Base-by-base conservation (phyloP, 495 filamentous ascomycete species). In the Haplographium delicatum region DNA sequence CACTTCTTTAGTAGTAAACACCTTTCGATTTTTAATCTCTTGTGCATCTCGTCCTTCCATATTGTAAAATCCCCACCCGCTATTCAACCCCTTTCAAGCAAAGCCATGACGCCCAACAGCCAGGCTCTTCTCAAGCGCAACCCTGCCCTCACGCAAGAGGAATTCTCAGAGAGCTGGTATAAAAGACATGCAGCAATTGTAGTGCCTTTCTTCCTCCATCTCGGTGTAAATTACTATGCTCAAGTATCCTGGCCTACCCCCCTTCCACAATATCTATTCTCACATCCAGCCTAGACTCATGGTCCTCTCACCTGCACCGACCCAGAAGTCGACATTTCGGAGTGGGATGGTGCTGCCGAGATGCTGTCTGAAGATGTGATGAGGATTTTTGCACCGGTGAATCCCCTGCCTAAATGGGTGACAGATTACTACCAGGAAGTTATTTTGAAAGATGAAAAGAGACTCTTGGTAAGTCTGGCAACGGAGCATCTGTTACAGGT, bases 101-200 rank as follows among this genome's bases (percentile, higher is more conserved):
- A 43, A 43, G 15, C 22, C 33, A 44, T 31, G 3, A 53, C 47
- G 50, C 44, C 53, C 40, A 35, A 47, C 6, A 34, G 9, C 15
- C 50, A 53, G 50, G 56, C 27, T n/a, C 56, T 58, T 30, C 38
- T 58, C 11, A 44, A 45, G 20, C 50, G 50, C 38, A 52, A 51
- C 33, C 50, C 56, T 1, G 5, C 30, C 22, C 37, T 58, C 27
- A 54, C 56, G 20, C 22, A 13, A 4, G 16, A 53, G 28, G 25
- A 54, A 47, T 58, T 58, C 56, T 58, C 50, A 2, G 45, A 49
- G 1, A 22, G 33, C 39, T 58, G 51, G 44, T 57, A 44, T 23
- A 26, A 11, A 0, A 22, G 39, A 1, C 51, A 58, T 33, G 50
- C 56, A 6, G 16, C 19, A 19, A 15, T 53, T n/a, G 56, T 54